phyloP scores from a whole-genome alignment of 495 filamentous ascomycete species.

The Halenospora varia region DNA sequence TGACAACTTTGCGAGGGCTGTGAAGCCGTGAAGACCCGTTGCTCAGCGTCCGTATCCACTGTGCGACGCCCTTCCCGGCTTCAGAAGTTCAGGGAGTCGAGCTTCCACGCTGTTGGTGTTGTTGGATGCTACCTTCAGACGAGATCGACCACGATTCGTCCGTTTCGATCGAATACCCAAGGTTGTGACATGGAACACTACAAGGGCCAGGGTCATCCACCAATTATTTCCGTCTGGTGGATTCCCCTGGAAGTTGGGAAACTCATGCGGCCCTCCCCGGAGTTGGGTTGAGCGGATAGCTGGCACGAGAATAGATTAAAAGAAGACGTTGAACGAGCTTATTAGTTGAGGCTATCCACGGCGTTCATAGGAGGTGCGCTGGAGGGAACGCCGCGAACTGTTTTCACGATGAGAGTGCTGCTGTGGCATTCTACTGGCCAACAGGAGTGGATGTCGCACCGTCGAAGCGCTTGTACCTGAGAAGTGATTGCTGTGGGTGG shows the following conservation, averaged over 20 bases:
- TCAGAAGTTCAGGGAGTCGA: background rate
- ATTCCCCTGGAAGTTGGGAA: background rate
- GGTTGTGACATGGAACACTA: too few relatives aligned
- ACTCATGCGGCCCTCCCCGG: background rate
- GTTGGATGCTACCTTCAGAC: background rate
- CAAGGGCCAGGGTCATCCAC: background rate
- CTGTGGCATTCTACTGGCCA: too few relatives aligned
- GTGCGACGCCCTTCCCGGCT: too few relatives aligned
- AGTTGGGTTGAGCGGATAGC: background rate
- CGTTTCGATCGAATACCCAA: background rate
- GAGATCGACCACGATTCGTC: background rate
- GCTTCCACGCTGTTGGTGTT: background rate
- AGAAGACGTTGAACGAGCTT: background rate
- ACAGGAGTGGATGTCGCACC: background rate
- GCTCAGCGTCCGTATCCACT: too few relatives aligned
- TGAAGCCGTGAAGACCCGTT: too few relatives aligned
- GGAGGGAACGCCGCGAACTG: too few relatives aligned
- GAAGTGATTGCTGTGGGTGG: too few relatives aligned
- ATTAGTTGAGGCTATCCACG: background rate
- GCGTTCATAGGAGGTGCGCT: too few relatives aligned
- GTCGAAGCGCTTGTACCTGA: background rate
- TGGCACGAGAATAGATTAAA: background rate
- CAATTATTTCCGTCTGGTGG: too few relatives aligned
- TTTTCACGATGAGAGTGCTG: too few relatives aligned
- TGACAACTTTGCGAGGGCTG: too few relatives aligned